Conservation (phyloP, 1,284 basidiomycete species). For the Porodaedalea pini region DNA sequence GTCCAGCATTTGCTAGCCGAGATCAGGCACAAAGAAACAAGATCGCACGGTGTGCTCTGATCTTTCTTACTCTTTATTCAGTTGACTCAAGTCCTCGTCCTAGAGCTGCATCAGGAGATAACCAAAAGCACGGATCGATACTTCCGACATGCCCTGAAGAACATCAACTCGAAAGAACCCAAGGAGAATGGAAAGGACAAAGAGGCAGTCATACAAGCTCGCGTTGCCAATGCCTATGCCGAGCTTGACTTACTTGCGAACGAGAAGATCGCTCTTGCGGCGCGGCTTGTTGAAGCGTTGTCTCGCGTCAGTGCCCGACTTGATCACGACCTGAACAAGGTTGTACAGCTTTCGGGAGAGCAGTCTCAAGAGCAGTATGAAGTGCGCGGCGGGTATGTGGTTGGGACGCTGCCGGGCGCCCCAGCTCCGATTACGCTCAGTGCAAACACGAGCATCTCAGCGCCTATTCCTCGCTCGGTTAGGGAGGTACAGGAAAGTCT, state of each 20-base stretch:
- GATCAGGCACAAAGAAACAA: constrained; percentile 58
- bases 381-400: constrained; percentile 18
- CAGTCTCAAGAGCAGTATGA: constrained; percentile 1
- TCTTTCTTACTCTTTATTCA: not conserved
- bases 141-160: constrained; percentile 44
- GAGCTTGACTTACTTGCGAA: constrained; percentile 12
- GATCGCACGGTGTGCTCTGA: constrained; percentile 43
- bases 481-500: constrained; percentile 14
- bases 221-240: constrained; percentile 8
- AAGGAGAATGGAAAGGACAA: constrained; percentile 15
- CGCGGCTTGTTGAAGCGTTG: constrained; percentile 12
- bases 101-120: constrained; percentile 55
- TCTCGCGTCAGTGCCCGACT: constrained; percentile 18
- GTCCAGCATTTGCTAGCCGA: constrained; percentile 69
- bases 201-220: constrained; percentile 14
- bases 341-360: constrained; percentile 18
- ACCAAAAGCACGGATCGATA: constrained; percentile 50
- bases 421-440: constrained; percentile 11
- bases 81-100: not conserved
- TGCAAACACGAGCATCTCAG: constrained; percentile 6
- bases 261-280: constrained; percentile 15
- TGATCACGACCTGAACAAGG: constrained; percentile 16
- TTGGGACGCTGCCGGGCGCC: constrained; percentile 15
- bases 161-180: not conserved
- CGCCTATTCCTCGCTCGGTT: constrained; percentile 4